These are phyloP conservation scores for Talaromyces sp. DNA, from an alignment of 2,329 filamentous ascomycete species.

Conservation along the genomic window DNA sequence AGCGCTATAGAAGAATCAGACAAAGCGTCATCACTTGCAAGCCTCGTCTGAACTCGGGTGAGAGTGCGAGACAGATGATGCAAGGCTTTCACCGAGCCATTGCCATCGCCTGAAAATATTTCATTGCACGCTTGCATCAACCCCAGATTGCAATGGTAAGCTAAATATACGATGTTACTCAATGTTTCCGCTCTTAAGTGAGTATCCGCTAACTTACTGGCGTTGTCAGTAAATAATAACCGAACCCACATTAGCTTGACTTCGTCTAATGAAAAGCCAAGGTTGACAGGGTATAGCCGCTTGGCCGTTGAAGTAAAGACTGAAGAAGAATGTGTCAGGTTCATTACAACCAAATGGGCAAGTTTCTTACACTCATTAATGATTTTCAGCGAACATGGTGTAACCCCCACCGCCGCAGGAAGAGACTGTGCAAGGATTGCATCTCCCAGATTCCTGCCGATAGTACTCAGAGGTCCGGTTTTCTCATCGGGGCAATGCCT, in stretches of 20 bases:
- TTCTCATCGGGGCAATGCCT: background rate
- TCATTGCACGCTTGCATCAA: constrained; percentile 6
- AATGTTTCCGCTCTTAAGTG: background rate
- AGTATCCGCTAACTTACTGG: background rate
- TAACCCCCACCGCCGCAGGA: constrained; percentile 2
- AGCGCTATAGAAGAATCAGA: constrained; percentile 8
- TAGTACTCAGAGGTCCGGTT: background rate
- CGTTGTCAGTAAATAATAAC: constrained; percentile 6
- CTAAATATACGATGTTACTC: background rate
- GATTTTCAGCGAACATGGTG: background rate
- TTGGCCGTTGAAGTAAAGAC: constrained; percentile 2
- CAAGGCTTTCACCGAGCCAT: constrained; percentile 2
- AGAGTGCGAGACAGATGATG: constrained; percentile 7
- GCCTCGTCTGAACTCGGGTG: background rate
- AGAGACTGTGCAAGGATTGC: constrained; percentile 2
- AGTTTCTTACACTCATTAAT: constrained; percentile 7
- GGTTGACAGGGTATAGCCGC: constrained; percentile 3
- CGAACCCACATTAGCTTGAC: constrained; percentile 7
- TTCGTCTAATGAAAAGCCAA: constrained; percentile 8
- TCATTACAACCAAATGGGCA: background rate
- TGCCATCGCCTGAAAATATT: background rate
- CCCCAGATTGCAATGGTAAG: background rate
- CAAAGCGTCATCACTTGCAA: constrained; percentile 4
- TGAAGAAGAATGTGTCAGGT: background rate
- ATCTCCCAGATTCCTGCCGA: constrained; percentile 3